phyloP scores from a whole-genome alignment of 176 grass and related monocot species.

The Oryza rufipogon region DNA sequence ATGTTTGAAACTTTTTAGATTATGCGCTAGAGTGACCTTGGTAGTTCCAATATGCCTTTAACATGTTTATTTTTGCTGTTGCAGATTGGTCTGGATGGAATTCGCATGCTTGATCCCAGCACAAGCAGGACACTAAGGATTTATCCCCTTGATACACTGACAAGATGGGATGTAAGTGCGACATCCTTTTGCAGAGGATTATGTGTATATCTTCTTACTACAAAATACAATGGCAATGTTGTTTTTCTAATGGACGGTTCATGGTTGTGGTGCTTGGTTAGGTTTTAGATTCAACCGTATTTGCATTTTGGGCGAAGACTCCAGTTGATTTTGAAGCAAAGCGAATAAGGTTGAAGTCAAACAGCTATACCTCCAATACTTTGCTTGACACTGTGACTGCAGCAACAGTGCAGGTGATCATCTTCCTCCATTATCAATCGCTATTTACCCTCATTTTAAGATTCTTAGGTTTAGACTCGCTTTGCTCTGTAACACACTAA shows the following conservation, averaged over 20 bases:
- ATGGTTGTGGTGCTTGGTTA: constrained; percentile 38
- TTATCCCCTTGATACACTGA: constrained; percentile 87
- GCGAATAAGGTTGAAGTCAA: constrained; percentile 92
- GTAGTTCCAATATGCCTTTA: background rate
- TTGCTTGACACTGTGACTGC: constrained; percentile 95
- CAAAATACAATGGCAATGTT: background rate
- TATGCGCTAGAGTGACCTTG: background rate
- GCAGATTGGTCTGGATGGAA: constrained; percentile 98
- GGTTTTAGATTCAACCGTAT: constrained; percentile 83
- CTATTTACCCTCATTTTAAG: background rate
- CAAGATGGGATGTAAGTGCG: constrained; percentile 79
- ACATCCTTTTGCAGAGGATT: background rate
- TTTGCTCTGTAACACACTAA: background rate
- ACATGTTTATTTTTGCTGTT: constrained; percentile 15
- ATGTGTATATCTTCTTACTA: constrained; percentile 2
- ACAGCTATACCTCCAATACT: constrained; percentile 80
- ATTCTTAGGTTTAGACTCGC: background rate
- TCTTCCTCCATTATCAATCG: background rate
- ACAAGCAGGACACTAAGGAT: constrained; percentile 76
- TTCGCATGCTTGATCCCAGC: constrained; percentile 96
- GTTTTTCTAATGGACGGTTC: constrained; percentile 33
- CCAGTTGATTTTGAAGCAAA: constrained; percentile 79
- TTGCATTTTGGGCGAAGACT: constrained; percentile 95
- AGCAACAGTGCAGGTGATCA: constrained; percentile 82
- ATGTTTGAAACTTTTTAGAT: background rate